Evolutionary conservation across 805 yeast species (phyloP), one percentile per base, ranked within the genome.

Genomic region (Metschnikowia rubicola): DNA sequence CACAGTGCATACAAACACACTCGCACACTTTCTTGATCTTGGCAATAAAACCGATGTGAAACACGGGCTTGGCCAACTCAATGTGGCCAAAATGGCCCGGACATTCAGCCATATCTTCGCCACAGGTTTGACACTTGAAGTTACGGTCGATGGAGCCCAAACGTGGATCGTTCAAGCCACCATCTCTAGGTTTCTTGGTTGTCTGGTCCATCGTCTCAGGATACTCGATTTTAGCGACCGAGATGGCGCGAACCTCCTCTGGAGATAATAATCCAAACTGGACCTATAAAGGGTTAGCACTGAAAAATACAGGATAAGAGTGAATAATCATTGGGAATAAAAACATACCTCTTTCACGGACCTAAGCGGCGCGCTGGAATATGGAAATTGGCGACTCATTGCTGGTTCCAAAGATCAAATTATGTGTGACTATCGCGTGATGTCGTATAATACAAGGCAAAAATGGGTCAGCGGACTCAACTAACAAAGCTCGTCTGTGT

Each of bases 171-270:
- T 91, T 92, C 53, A 94, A 75, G 51, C 99, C 99, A 54, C 97
- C 97, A 56, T 90, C 91, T 66, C 97, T 83, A 40, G 98, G 97
- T 55, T 88, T 87, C 64, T 86, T 86, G 49, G 96, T 90, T 35
- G 96, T 82, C 68, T 91, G 97, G 68, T 94, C 99, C 96, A 94
- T 94, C n/a, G 97, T 94, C 71, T 94, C 99, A 19, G 99, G 99
- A 63, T 87, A 94, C 69, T 92, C 97, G 62, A 94, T 89, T 65
- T 94, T 94, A 37, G 97, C 98, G 50, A 95, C 99, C 52, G 97
- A 88, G 57, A 94, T 91, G 41, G 98, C 97, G 69, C 97, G 86
- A 33, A 67, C 67, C 76, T 94, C 99, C 74, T 94, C 99, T 28
- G 99, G 99, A 30, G 98, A 90, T 54, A 94, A 81, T 61, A 94